A percentile compares a stretch with the other conserved stretches of the same genome.
phyloP scores from a whole-genome alignment of 225 moss, liverwort and hornwort species.

The Rhytidiadelphus loreus region DNA sequence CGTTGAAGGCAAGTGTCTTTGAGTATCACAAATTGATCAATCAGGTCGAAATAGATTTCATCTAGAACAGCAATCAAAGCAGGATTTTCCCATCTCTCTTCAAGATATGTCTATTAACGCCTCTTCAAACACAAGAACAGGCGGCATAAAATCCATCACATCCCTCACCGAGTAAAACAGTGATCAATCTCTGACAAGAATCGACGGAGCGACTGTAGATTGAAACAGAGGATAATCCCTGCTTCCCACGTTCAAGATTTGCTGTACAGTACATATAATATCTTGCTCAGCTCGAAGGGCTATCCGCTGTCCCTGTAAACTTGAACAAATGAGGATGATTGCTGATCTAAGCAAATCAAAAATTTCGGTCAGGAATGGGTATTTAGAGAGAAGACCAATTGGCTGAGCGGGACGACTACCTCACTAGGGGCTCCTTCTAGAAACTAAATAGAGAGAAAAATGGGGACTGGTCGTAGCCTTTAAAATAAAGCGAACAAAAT shows the following conservation, averaged over 20 bases:
- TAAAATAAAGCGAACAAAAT: background rate
- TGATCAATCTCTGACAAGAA: background rate
- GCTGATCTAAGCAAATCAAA: background rate
- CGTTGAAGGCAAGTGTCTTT: background rate
- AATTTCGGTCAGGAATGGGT: background rate
- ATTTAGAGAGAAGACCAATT: background rate
- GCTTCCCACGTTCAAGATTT: background rate
- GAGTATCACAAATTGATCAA: background rate
- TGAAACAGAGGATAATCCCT: background rate
- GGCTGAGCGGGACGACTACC: background rate
- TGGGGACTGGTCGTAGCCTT: background rate
- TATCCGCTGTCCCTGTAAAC: constrained; percentile 6
- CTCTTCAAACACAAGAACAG: background rate
- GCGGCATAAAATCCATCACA: background rate
- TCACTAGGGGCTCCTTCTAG: background rate
- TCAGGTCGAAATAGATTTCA: too few relatives aligned
- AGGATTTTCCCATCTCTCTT: background rate
- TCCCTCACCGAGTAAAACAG: background rate
- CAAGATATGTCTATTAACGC: background rate
- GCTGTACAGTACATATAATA: constrained; percentile 29
- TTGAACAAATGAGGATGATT: constrained; percentile 4
- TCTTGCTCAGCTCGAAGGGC: background rate
- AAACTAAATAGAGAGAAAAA: background rate
- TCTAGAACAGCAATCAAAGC: background rate
- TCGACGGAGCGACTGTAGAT: background rate